Evolutionary conservation across 495 filamentous ascomycete genomes (phyloP), one percentile per base, ranked within the genome.

Genomic region (Annulohypoxylon moriforme): DNA sequence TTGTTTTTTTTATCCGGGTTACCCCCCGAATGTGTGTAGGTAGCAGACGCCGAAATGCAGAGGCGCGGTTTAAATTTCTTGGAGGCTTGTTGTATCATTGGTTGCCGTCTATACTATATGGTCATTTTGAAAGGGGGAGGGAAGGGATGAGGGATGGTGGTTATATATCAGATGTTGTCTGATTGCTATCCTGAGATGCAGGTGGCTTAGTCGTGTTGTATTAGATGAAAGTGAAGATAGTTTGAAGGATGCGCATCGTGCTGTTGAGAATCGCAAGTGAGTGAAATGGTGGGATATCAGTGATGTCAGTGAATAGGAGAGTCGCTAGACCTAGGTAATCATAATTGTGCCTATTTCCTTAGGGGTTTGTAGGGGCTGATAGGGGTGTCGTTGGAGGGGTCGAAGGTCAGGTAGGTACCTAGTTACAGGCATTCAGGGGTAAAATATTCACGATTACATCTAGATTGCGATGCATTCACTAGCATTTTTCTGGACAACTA

Each of bases 61-160:
- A 20, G 4, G 24, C n/a, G 44, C 33, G 33, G 58, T 36, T 56
- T 27, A 59, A 27, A 42, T 20, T 53, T 44, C 40, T n/a, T 13
- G 25, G 27, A 38, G 58, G 34, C 29, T 40, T 67, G 33, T 49
- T 68, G 66, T 62, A 68, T 62, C 40, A 56, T 36, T 47, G 47
- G 49, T 49, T 29, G 27, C 27, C 6, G 61, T 62, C 16, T 47
- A 62, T 31, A 13, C 34, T 31, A 24, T 42, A 61, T 16, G 55
- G 29, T 2, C 27, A 36, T 27, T 58, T 49, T 20, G 29, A 27
- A 60, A 47, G 64, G 16, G 64, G 16, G 13, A 42, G 7, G 16
- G n/a, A 16, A 11, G 24, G 14, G 24, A 44, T 29, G 27, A 29
- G 27, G 36, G 36, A 40, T 4, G 36, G 11, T 4, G 36, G 11